phyloP scores from a whole-genome alignment of 768 basidiomycete species.

The Astraeus odoratus region DNA sequence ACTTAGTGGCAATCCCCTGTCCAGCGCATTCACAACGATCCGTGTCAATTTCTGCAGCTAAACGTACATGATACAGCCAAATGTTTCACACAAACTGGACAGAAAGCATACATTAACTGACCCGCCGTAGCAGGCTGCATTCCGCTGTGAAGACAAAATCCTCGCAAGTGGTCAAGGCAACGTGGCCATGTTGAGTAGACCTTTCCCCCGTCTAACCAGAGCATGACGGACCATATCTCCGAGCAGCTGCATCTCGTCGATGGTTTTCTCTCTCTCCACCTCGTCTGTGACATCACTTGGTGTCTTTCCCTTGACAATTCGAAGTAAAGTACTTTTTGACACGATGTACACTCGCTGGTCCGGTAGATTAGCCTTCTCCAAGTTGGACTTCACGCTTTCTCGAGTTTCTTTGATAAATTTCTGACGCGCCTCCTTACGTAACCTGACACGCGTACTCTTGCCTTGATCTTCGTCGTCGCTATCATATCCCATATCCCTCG shows the following conservation, averaged over 20 bases:
- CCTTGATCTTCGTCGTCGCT: conserved; percentile 14
- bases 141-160: not conserved
- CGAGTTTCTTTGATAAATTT: conserved; percentile 9
- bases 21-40: no score
- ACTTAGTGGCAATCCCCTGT: no score
- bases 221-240: conserved; percentile 4
- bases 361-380: conserved; percentile 5
- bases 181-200: not conserved
- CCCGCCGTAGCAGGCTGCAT: not conserved
- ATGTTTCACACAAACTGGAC: no score
- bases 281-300: conserved; percentile 6
- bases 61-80: not conserved
- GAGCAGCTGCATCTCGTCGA: conserved; percentile 8
- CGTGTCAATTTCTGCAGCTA: not conserved
- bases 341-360: conserved; percentile 9
- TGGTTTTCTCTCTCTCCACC: conserved; percentile 4
- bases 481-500: conserved; percentile 19
- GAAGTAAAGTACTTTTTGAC: conserved; percentile 6
- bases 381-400: conserved; percentile 2
- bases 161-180: not conserved
- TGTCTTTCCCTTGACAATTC: conserved; percentile 1
- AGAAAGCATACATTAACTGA: no score
- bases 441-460: not conserved
- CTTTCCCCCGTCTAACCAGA: conserved; percentile 1
- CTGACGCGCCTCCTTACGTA: conserved; percentile 3